Evolutionary conservation across 2,329 filamentous ascomycete genomes (phyloP).

Genomic region (Colletotrichum nymphaeae): DNA sequence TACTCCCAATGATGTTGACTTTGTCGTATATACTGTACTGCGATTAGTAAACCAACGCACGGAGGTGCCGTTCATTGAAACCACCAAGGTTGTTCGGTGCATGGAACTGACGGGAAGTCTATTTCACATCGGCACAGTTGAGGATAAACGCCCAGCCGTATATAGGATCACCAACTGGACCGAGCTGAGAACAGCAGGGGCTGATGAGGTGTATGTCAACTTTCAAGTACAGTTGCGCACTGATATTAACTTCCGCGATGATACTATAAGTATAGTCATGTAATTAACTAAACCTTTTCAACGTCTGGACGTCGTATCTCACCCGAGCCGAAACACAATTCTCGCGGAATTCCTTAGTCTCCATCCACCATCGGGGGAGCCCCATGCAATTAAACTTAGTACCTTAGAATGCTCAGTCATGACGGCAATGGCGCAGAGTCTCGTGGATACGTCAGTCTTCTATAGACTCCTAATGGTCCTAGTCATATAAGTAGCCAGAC

Average conservation of each 20-base stretch:
- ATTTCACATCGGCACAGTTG: neutral
- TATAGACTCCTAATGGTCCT: neutral
- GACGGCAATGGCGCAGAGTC: neutral
- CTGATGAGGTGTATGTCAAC: neutral
- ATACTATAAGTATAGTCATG: neutral
- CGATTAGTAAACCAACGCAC: neutral
- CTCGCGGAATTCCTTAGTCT: neutral
- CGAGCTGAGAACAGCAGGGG: neutral
- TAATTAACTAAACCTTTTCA: neutral
- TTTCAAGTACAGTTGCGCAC: neutral
- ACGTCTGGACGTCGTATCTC: neutral
- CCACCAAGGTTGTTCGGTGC: neutral
- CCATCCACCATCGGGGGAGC: neutral
- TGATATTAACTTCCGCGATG: neutral
- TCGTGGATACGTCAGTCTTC: neutral
- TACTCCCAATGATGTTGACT: neutral
- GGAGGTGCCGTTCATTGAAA: neutral
- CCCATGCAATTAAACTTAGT: neutral
- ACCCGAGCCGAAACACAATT: neutral
- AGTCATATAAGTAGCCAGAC: neutral
- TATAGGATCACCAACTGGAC: neutral
- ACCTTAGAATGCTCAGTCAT: neutral
- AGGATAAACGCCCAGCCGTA: neutral
- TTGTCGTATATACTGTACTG: neutral
- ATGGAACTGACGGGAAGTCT: neutral